These are phyloP conservation scores for Aspergillus fructus DNA, from an alignment of 2,329 filamentous ascomycete genomes.

Conservation along the genomic window DNA sequence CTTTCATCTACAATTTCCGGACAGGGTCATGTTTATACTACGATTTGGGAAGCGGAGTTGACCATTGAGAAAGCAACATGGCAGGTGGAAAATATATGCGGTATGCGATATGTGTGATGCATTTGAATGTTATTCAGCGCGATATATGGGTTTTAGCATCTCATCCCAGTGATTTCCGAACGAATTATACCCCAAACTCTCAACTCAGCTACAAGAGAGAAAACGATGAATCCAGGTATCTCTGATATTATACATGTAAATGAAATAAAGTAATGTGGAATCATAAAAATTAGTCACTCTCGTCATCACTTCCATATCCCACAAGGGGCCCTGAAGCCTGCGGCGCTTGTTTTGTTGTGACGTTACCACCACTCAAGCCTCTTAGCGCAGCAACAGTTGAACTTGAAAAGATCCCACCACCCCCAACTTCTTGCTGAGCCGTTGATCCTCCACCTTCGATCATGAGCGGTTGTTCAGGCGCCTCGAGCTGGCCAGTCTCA, in stretches of 20 bases:
- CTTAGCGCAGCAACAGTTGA: constrained; percentile 79
- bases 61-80: constrained; percentile 12
- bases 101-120: constrained; percentile 16
- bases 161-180: constrained; percentile 16
- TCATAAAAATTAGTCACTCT: constrained; percentile 55
- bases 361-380: constrained; percentile 46
- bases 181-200: constrained; percentile 22
- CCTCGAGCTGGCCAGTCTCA: constrained; percentile 58
- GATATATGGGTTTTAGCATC: constrained; percentile 11
- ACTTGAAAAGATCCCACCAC: constrained; percentile 73
- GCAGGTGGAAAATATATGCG: constrained; percentile 4
- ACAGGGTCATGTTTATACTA: constrained; percentile 84
- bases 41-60: constrained; percentile 57
- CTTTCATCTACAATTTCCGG: constrained; percentile 89
- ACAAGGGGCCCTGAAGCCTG: constrained; percentile 65
- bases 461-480: constrained; percentile 44
- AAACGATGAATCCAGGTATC: constrained; percentile 28
- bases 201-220: constrained; percentile 13
- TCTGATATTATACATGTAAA: constrained; percentile 34
- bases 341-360: constrained; percentile 46
- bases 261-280: constrained; percentile 13
- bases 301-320: constrained; percentile 86
- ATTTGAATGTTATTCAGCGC: background rate
- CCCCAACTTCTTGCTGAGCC: constrained; percentile 32
- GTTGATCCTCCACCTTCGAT: constrained; percentile 44